Evolutionary conservation across 176 grass and related monocot species (phyloP).

Genomic region (Lolium perenne): DNA sequence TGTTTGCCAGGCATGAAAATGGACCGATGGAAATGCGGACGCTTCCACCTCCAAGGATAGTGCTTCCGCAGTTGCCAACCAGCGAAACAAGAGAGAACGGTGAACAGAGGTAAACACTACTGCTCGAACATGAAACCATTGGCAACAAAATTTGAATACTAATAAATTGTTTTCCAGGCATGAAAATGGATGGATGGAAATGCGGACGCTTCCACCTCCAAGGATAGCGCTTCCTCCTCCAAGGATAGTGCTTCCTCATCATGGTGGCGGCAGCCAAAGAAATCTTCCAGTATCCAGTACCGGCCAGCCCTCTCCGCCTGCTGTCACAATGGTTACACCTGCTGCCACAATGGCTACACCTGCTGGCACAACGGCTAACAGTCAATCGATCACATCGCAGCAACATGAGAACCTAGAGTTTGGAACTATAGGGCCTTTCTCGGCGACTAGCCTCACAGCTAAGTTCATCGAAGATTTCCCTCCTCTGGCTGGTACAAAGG

Average conservation of each 20-base stretch:
- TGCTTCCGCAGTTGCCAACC: neutral
- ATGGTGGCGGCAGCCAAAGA: constrained; percentile 1
- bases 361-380: neutral
- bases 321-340: neutral
- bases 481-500: constrained; percentile 1
- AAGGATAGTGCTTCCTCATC: neutral
- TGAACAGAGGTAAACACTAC: neutral
- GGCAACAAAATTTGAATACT: neutral
- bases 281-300: neutral
- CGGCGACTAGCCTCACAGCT: neutral
- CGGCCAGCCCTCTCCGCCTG: constrained; percentile 15
- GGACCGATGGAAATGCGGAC: neutral
- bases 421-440: constrained; percentile 58
- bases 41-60: neutral
- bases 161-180: neutral
- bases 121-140: constrained; percentile 3
- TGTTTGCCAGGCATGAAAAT: neutral
- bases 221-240: neutral
- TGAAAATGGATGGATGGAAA: neutral
- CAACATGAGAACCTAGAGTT: constrained; percentile 37
- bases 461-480: constrained; percentile 41
- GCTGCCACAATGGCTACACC: neutral
- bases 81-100: neutral
- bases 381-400: neutral
- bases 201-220: neutral